phyloP scores from a whole-genome alignment of 176 grass and related monocot genomes.

The Oryza glaberrima region DNA sequence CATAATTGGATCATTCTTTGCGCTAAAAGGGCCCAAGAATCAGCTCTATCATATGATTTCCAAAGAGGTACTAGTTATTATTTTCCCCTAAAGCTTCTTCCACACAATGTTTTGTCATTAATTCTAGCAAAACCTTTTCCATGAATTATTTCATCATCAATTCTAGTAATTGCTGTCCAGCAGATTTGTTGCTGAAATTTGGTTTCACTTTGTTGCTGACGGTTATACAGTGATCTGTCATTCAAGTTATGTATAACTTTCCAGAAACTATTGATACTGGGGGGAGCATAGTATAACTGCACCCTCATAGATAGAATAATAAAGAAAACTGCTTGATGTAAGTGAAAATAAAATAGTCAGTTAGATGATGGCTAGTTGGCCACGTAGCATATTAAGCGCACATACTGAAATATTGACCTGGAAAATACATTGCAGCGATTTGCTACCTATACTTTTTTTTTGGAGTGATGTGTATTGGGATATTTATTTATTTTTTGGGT shows the following conservation, averaged over 20 bases:
- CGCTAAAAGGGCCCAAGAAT: constrained; percentile 88
- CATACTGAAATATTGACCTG: too few relatives aligned
- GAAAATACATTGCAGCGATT: too few relatives aligned
- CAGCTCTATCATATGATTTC: constrained; percentile 94
- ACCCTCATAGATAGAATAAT: constrained; percentile 13
- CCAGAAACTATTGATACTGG: too few relatives aligned
- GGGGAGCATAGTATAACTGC: constrained; percentile 1
- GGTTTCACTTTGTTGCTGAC: constrained; percentile 4
- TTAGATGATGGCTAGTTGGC: too few relatives aligned
- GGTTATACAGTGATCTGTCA: neutral
- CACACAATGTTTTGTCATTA: neutral
- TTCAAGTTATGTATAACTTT: too few relatives aligned
- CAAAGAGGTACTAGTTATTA: constrained; percentile 66
- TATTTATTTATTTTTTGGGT: too few relatives aligned
- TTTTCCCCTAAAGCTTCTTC: neutral
- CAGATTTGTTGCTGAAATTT: constrained; percentile 12
- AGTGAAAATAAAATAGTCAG: too few relatives aligned
- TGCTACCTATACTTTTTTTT: too few relatives aligned
- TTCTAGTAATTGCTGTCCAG: neutral
- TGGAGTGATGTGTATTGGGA: too few relatives aligned
- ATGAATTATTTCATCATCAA: neutral
- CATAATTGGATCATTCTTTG: constrained; percentile 97
- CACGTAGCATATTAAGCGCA: too few relatives aligned
- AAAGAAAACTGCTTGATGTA: neutral
- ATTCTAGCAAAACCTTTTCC: neutral